phyloP scores from a whole-genome alignment of 1,284 basidiomycete species.

The Hypsizygus ulmarius region DNA sequence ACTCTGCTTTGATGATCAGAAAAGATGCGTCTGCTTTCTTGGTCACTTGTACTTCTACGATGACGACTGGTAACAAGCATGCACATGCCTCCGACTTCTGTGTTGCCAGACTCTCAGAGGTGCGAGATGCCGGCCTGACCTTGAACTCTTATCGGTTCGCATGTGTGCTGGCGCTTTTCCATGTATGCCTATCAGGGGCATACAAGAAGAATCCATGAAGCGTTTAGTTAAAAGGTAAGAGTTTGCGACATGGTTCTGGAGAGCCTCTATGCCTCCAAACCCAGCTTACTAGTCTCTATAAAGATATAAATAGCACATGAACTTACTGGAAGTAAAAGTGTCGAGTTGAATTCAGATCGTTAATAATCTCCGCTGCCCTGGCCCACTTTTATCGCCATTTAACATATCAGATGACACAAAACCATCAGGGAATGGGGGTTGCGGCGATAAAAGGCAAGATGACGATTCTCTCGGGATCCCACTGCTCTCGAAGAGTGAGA shows the following conservation, averaged over 20 bases:
- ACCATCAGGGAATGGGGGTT: conserved; percentile 28
- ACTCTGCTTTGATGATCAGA: conserved; percentile 49
- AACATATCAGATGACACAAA: not conserved
- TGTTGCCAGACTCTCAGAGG: conserved; percentile 25
- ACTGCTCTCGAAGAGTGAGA: conserved; percentile 23
- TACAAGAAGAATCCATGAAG: conserved; percentile 18
- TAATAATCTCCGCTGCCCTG: not conserved
- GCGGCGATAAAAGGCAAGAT: conserved; percentile 35
- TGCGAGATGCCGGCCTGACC: conserved; percentile 30
- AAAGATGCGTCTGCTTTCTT: conserved; percentile 50
- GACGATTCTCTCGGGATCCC: conserved; percentile 38
- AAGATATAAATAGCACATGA: not conserved
- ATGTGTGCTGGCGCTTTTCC: conserved; percentile 16
- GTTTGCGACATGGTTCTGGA: conserved; percentile 10
- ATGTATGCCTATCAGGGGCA: conserved; percentile 19
- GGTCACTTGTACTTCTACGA: too few relatives aligned
- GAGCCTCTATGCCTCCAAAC: not conserved
- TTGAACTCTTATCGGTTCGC: conserved; percentile 27
- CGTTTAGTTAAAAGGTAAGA: not conserved
- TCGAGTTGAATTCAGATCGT: not conserved
- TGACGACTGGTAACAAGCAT: conserved; percentile 44
- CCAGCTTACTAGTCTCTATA: not conserved
- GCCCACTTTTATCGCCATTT: not conserved
- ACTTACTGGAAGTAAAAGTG: not conserved
- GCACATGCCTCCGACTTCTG: conserved; percentile 48